Evolutionary conservation across 2,329 filamentous ascomycete species (phyloP), one percentile per base, ranked within the genome.

Genomic region (Ophiostoma sp.): DNA sequence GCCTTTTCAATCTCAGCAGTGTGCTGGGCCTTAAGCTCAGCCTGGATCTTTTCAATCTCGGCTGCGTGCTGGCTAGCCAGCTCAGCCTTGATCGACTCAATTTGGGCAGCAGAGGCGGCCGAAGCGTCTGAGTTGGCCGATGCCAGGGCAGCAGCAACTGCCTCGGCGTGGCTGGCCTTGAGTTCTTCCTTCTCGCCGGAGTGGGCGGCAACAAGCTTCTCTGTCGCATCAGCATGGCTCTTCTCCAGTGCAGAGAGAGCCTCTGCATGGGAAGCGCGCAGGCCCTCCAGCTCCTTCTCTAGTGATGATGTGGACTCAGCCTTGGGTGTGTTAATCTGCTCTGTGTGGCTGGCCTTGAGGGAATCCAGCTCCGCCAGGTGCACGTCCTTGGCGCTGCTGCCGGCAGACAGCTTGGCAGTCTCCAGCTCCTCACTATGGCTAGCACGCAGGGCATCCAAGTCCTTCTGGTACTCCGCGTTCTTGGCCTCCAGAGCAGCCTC

Each of bases 381-480:
- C 31, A 72, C 76, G 60, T 81, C 79, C 15, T 77, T 69, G 36
- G 79, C 78, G 44, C 81, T 78, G 54, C 82, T 82, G 20, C 82
- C 81, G 10, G 83, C 82, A 67, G 79, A 80, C 69, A 82, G 84
- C 80, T 87, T 86, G 68, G 85, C 85, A 44, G 78, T 78, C 77
- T 88, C 85, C 11, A 89, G 76, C 75, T 86, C 86, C 79, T 87
- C 84, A 5, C 85, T 84, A 74, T 89, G 85, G 73, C 81, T 85
- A 11, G 84, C 83, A 71, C 81, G 83, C 66, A 90, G 78, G 1
- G 84, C 83, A 57, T 87, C 84, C 1, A 89, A 77, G 60, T 81
- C 81, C 75, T 83, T 81, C 73, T 87, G 81, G 73, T 88, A 83
- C 69, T 85, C 83, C 23, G 79, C 80, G 72, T 86, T 82, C 75